Evolutionary conservation across 148 eudicot genomes (phyloP).

Genomic region (Tetragonia tetragonoides): DNA sequence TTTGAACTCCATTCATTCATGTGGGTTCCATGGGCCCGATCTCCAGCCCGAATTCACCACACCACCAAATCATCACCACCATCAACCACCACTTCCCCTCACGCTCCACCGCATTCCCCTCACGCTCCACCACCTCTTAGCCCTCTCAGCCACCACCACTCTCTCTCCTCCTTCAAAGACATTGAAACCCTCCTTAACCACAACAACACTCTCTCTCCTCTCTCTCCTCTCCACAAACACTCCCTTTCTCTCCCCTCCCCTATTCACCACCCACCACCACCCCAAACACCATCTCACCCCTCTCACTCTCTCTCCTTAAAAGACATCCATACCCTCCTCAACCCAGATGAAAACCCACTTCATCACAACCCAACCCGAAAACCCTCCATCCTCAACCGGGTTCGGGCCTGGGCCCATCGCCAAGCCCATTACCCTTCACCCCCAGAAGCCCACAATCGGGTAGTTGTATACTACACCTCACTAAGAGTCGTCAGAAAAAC

Average conservation of each 20-base stretch:
- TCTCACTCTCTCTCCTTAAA: conserved; percentile 23
- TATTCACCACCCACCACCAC: neutral
- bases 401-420: conserved; percentile 30
- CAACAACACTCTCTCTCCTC: neutral
- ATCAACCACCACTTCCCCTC: neutral
- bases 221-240: conserved; percentile 8
- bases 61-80: neutral
- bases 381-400: conserved; percentile 37
- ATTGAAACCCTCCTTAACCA: conserved; percentile 24
- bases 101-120: conserved; percentile 3
- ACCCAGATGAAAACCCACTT: neutral
- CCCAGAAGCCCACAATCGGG: conserved; percentile 30
- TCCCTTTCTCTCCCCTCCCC: conserved; percentile 1
- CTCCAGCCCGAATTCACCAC: conserved; percentile 9
- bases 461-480: conserved; percentile 49
- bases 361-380: conserved; percentile 3
- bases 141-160: neutral
- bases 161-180: conserved; percentile 36
- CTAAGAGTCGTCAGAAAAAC: conserved; percentile 40
- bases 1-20: neutral
- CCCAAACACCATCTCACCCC: neutral
- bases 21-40: conserved; percentile 33
- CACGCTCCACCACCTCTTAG: neutral
- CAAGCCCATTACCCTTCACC: conserved; percentile 19
- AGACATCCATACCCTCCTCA: conserved; percentile 28